These are phyloP conservation scores for Sclerotinia nivalis DNA, from an alignment of 2,329 filamentous ascomycete genomes.

Conservation along the genomic window DNA sequence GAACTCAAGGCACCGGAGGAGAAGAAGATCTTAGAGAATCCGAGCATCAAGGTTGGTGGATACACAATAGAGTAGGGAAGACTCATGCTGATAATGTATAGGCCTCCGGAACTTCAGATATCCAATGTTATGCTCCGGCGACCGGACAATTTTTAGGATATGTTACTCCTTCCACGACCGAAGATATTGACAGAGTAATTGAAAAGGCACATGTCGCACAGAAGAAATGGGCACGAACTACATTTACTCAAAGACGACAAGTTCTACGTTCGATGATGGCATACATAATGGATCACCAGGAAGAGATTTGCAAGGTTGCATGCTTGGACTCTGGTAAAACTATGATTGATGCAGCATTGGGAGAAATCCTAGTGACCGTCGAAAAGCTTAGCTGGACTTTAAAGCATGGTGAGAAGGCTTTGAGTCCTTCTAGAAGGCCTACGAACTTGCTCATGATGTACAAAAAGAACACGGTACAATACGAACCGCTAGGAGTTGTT, in stretches of 20 bases:
- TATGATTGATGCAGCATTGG: constrained; percentile 88
- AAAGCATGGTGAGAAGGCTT: constrained; percentile 79
- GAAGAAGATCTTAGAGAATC: constrained; percentile 57
- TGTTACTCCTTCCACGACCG: constrained; percentile 73
- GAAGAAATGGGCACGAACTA: constrained; percentile 72
- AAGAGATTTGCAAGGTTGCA: constrained; percentile 79
- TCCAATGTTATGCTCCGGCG: constrained; percentile 87
- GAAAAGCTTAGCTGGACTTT: constrained; percentile 97
- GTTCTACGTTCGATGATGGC: constrained; percentile 81
- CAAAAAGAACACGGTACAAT: constrained; percentile 86
- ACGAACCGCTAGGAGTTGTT: constrained; percentile 91
- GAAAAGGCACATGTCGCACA: constrained; percentile 75
- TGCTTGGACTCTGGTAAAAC: constrained; percentile 96
- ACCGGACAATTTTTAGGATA: constrained; percentile 81
- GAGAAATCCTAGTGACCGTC: constrained; percentile 89
- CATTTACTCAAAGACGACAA: constrained; percentile 72
- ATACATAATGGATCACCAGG: constrained; percentile 85
- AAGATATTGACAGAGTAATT: constrained; percentile 78
- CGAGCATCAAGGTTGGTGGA: constrained; percentile 57
- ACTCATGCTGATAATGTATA: constrained; percentile 36
- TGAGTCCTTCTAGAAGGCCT: constrained; percentile 70
- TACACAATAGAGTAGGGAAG: constrained; percentile 22
- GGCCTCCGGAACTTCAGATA: constrained; percentile 63
- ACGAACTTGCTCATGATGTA: constrained; percentile 94
- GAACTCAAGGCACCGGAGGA: constrained; percentile 62